Evolutionary conservation across 2,329 filamentous ascomycete genomes (phyloP), one percentile per base, ranked within the genome.

Genomic region (Verticillium albo-atrum): DNA sequence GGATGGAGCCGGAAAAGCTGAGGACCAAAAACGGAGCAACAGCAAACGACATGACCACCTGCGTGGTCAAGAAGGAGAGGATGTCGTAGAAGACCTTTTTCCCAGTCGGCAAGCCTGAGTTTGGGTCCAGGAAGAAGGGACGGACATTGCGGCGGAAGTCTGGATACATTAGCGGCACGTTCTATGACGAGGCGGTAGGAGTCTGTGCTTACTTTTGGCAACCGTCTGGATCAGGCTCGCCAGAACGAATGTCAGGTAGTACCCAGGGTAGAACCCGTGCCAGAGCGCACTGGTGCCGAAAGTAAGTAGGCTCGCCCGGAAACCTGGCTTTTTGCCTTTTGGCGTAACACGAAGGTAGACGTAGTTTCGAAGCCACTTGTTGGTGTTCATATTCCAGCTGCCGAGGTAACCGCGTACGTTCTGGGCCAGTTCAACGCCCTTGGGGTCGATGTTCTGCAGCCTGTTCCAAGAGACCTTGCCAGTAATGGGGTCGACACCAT

Each of bases 381-480:
- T 99, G 14, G 95, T 99, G 75, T 98, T 98, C 79, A 97, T 97
- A 74, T 99, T 99, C 95, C 95, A 99, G 68, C 87, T 90, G 55
- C 89, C 94, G 3, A 99, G 82, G 68, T 95, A 98, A 2, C 86
- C 92, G 58, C 94, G 88, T n/a, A 91, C 90, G 72, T 98, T 99
- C 75, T 97, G 93, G 1, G 94, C 95, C 1, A 86, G 82, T 76
- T 99, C 95, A 28, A 99, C 90, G 2, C 85, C 86, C 82, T 87
- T 89, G 0, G 95, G 90, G 65, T 90, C 87, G 66, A 99, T 91
- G 70, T 99, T 99, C 67, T 91, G 89, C 20, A 98, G 79, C 28
- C 94, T 87, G 70, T 97, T 88, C 78, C 95, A 99, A 61, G 88
- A 90, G 1, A 96, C 88, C 70, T 90, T 92, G 60, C 91, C 92